Evolutionary conservation across 768 basidiomycete genomes (phyloP).

Genomic region (Epithele typhae): DNA sequence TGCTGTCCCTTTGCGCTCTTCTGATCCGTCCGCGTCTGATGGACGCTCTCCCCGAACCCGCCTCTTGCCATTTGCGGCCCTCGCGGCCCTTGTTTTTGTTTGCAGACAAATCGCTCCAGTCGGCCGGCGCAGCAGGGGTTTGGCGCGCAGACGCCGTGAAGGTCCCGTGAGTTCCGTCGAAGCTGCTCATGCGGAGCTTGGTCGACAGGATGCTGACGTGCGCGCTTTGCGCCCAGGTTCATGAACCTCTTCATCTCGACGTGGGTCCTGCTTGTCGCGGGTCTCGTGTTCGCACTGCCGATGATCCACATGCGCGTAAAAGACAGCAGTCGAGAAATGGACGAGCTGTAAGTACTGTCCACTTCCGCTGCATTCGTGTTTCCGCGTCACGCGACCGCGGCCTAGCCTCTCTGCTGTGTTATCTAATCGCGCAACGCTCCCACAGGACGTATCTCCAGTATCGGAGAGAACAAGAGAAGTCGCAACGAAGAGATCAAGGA

Average conservation of each 20-base stretch:
- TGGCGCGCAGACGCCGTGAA: slow-evolving; percentile 67
- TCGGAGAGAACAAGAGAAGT: slow-evolving; percentile 8
- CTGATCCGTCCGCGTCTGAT: too few species aligned
- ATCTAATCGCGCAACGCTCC: background rate
- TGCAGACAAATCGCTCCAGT: slow-evolving; percentile 68
- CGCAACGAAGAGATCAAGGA: background rate
- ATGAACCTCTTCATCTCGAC: slow-evolving; percentile 74
- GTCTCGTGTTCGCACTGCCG: slow-evolving; percentile 62
- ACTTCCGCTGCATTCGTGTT: background rate
- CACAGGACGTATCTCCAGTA: slow-evolving; percentile 4
- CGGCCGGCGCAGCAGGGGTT: slow-evolving; percentile 67
- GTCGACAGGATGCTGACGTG: background rate
- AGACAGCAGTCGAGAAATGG: slow-evolving; percentile 43
- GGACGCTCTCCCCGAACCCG: too few species aligned
- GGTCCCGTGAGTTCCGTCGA: slow-evolving; percentile 46
- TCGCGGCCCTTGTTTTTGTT: background rate
- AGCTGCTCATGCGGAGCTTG: background rate
- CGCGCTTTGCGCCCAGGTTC: slow-evolving; percentile 31
- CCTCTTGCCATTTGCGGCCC: too few species aligned
- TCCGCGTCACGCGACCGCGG: background rate
- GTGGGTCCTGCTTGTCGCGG: slow-evolving; percentile 65
- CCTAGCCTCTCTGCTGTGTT: background rate
- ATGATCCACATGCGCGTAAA: slow-evolving; percentile 72
- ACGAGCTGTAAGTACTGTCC: slow-evolving; percentile 12
- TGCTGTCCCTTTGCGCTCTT: background rate